Evolutionary conservation across 306 rosid species (phyloP).

Genomic region (Quercus variabilis): DNA sequence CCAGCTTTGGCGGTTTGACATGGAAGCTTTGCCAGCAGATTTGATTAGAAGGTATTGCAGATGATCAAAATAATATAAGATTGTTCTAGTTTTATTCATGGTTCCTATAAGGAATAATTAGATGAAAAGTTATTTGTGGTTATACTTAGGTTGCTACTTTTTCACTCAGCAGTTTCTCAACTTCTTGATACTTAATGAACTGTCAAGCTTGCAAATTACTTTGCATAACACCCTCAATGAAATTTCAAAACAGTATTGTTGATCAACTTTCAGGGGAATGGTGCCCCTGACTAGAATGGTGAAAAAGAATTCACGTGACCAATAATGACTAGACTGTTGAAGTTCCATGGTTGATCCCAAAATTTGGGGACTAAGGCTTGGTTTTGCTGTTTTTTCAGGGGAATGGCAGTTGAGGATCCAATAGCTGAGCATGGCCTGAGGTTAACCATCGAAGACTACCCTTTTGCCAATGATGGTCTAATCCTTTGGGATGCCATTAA

Average conservation of each 20-base stretch:
- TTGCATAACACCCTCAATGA: neutral
- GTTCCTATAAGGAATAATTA: neutral
- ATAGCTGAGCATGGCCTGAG: slow-evolving; percentile 31
- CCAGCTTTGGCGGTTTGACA: slow-evolving; percentile 36
- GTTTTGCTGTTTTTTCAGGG: slow-evolving; percentile 12
- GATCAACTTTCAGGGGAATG: slow-evolving; percentile 22
- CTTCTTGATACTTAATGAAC: neutral
- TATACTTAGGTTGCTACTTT: neutral
- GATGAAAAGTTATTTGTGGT: too few species aligned
- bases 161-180: neutral
- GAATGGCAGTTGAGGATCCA: slow-evolving; percentile 43
- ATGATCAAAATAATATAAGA: neutral
- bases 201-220: neutral
- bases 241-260: neutral
- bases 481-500: slow-evolving; percentile 3
- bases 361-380: too few species aligned
- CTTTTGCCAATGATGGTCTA: too few species aligned
- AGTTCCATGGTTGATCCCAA: too few species aligned
- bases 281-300: neutral
- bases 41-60: slow-evolving; percentile 29
- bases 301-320: too few species aligned
- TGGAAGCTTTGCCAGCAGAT: slow-evolving; percentile 39
- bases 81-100: neutral
- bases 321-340: too few species aligned
- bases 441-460: slow-evolving; percentile 1